Evolutionary conservation across 768 basidiomycete genomes (phyloP).

Genomic region (Gymnopilus dilepis): DNA sequence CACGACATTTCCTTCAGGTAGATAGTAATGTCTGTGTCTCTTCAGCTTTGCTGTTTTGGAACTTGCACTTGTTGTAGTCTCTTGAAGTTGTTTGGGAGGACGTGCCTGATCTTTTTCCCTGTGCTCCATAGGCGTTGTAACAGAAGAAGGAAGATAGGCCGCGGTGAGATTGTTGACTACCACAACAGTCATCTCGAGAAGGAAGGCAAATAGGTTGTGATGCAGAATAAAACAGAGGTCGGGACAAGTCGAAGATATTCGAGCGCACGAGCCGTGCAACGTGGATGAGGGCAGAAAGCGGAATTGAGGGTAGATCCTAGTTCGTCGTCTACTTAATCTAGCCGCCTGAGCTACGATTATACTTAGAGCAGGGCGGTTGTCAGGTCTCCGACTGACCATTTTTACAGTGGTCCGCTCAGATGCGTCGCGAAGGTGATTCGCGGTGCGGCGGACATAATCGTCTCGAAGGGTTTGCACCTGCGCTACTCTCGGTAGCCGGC

Average conservation of each 20-base stretch:
- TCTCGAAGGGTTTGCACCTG: not conserved
- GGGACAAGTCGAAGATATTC: not conserved
- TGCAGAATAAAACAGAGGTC: slow-evolving; percentile 1
- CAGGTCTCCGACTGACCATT: slow-evolving; percentile 6
- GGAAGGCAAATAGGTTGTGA: not conserved
- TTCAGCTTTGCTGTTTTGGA: slow-evolving; percentile 11
- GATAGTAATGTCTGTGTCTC: slow-evolving; percentile 36
- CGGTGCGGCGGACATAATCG: not conserved
- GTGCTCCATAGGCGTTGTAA: not conserved
- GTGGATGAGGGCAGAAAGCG: slow-evolving; percentile 8
- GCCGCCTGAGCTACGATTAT: slow-evolving; percentile 10
- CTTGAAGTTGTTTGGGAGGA: not conserved
- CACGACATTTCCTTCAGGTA: slow-evolving; percentile 36
- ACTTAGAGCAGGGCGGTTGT: slow-evolving; percentile 7
- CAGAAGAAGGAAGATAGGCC: not conserved
- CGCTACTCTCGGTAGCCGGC: no score
- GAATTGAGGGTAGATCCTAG: slow-evolving; percentile 12
- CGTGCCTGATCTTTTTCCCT: not conserved
- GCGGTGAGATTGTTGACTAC: not conserved
- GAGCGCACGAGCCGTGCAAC: not conserved
- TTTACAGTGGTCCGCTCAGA: not conserved
- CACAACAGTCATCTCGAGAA: not conserved
- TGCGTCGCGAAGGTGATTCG: not conserved
- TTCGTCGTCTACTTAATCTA: slow-evolving; percentile 13
- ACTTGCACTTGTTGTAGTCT: slow-evolving; percentile 1